Evolutionary conservation across 177 flowering plant genomes (phyloP), one percentile per base, ranked within the genome.

Genomic region (Vitis hybrid): DNA sequence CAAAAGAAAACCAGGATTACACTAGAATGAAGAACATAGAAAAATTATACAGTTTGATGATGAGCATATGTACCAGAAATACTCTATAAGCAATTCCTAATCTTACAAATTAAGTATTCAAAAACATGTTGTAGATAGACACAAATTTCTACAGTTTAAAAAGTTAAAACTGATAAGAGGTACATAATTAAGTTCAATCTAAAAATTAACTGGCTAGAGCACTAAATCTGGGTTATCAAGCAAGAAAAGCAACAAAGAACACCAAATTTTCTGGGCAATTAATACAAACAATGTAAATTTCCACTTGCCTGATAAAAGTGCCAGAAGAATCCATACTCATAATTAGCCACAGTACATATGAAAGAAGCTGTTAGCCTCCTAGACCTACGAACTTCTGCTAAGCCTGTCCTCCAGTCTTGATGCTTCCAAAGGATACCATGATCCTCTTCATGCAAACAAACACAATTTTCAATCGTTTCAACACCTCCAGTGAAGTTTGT

Each of bases 391-490:
- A 92, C 97, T 83, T 94, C 97, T 56, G 98, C 92, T 65, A 89
- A 84, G 22, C 97, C 97, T 15, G 98, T 90, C 79, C 99, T 88
- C 99, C 99, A 94, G 65, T 94, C 99, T 75, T 94, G 98, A 84
- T 94, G 99, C 83, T 94, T 94, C 99, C 98, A 94, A n/a, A 94
- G 73, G 63, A 94, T 86, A 39, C 99, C 98, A 77, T 91, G 91
- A 73, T 94, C 99, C 75, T 94, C 99, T 83, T 94, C 99, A 75
- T 94, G 98, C 81, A 94, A 77, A 64, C 99, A 94, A 16, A 94
- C 97, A 86, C 98, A 94, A 55, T 94, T 94, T 78, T 94, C 98
- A 71, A 86, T 94, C 26, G 98, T 94, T 79, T 94, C 99, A 53
- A 94, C 96, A 53, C 97, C 99, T 53, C 98, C 98, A 62, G 92